Percentiles rank a stretch among this genome's conserved stretches.
Evolutionary conservation across 2,329 filamentous ascomycete species (phyloP).

Genomic region (Escovopsis sp.): DNA sequence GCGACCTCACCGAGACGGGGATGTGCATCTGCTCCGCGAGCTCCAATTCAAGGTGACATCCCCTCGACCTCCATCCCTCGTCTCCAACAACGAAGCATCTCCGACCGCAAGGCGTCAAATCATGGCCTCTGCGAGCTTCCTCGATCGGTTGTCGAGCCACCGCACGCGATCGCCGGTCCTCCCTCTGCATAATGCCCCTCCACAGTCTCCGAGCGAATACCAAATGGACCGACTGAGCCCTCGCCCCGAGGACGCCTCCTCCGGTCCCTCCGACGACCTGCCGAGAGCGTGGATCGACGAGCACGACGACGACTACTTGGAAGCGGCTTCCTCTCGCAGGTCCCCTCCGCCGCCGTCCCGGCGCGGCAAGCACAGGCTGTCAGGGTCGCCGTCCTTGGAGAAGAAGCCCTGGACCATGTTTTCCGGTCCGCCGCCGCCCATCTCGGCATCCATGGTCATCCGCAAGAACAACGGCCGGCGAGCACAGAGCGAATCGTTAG

Average conservation of each 20-base stretch:
- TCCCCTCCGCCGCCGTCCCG: slow-evolving; percentile 7
- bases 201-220: slow-evolving; percentile 19
- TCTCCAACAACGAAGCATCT: no score
- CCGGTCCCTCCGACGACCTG: slow-evolving; percentile 8
- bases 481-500: slow-evolving; percentile 1
- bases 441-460: slow-evolving; percentile 27
- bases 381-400: slow-evolving; percentile 17
- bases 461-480: slow-evolving; percentile 5
- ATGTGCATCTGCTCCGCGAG: no score
- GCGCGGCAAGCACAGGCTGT: slow-evolving; percentile 13
- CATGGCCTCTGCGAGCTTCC: slow-evolving; percentile 16
- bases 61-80: no score
- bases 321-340: background rate
- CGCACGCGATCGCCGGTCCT: slow-evolving; percentile 12
- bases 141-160: slow-evolving; percentile 14
- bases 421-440: slow-evolving; percentile 35
- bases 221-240: slow-evolving; percentile 26
- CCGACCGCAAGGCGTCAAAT: background rate
- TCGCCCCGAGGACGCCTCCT: slow-evolving; percentile 15
- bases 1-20: no score
- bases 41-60: no score
- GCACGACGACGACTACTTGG: slow-evolving; percentile 3
- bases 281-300: slow-evolving; percentile 11
- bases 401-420: slow-evolving; percentile 24
- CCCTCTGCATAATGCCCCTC: slow-evolving; percentile 12